phyloP scores from a whole-genome alignment of 2,329 filamentous ascomycete species.

The Claviceps fusiformis region DNA sequence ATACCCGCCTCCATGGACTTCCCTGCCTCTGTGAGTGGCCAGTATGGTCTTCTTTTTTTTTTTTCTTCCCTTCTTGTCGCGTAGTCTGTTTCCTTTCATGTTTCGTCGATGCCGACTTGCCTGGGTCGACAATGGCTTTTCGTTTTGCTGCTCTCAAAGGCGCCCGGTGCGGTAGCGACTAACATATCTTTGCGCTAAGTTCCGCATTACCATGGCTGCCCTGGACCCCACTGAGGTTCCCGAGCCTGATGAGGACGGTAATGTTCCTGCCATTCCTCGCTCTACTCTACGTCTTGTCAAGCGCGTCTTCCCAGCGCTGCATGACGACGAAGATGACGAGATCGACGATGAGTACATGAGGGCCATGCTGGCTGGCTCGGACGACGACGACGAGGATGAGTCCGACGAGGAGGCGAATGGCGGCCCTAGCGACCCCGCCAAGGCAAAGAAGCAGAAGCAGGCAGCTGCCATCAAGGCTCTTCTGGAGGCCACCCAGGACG shows the following conservation, averaged over 20 bases:
- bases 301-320: conserved; percentile 44
- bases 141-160: background rate
- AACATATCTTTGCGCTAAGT: conserved; percentile 45
- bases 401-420: conserved; percentile 61
- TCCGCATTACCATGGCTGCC: conserved; percentile 97
- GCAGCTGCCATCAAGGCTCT: conserved; percentile 67
- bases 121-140: background rate
- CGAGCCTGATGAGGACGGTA: conserved; percentile 49
- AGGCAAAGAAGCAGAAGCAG: conserved; percentile 76
- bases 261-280: conserved; percentile 50
- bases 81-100: background rate
- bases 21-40: conserved; percentile 62
- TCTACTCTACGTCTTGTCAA: conserved; percentile 89
- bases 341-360: conserved; percentile 54
- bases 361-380: conserved; percentile 36
- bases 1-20: conserved; percentile 68
- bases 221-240: conserved; percentile 76
- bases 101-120: background rate
- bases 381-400: conserved; percentile 41
- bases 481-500: conserved; percentile 49
- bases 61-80: background rate
- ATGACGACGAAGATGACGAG: conserved; percentile 43
- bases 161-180: conserved; percentile 10
- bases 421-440: conserved; percentile 80
- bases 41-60: background rate